These are phyloP conservation scores for Eutypella sp. DNA, from an alignment of 2,329 filamentous ascomycete genomes.

Conservation along the genomic window DNA sequence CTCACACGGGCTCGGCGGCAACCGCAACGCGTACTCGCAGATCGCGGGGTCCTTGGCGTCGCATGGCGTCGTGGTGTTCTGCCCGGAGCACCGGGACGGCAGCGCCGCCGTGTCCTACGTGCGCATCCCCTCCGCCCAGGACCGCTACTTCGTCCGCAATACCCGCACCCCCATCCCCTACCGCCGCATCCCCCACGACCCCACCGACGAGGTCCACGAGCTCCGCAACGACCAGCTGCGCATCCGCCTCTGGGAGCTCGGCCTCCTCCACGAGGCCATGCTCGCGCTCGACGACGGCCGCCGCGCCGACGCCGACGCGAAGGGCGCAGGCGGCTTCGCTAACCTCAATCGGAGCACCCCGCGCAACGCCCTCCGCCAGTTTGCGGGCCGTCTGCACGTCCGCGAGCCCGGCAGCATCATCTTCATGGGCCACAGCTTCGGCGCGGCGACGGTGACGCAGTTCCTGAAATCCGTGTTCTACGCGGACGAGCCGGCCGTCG, in stretches of 20 bases:
- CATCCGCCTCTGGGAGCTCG: slow-evolving; percentile 75
- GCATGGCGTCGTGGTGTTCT: slow-evolving; percentile 75
- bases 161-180: slow-evolving; percentile 40
- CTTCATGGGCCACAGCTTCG: slow-evolving; percentile 79
- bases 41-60: slow-evolving; percentile 73
- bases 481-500: slow-evolving; percentile 41
- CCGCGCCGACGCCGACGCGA: slow-evolving; percentile 7
- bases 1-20: slow-evolving; percentile 79
- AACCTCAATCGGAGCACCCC: slow-evolving; percentile 50
- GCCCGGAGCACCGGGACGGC: slow-evolving; percentile 78
- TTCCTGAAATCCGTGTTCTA: slow-evolving; percentile 78
- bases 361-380: slow-evolving; percentile 54
- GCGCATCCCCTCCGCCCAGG: slow-evolving; percentile 51
- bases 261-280: slow-evolving; percentile 63
- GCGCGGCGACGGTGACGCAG: slow-evolving; percentile 68
- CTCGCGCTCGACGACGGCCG: slow-evolving; percentile 60
- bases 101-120: slow-evolving; percentile 72
- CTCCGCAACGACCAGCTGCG: slow-evolving; percentile 66
- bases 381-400: slow-evolving; percentile 60
- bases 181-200: slow-evolving; percentile 54
- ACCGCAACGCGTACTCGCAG: slow-evolving; percentile 80
- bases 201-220: slow-evolving; percentile 60
- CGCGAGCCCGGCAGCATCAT: slow-evolving; percentile 67
- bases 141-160: slow-evolving; percentile 30
- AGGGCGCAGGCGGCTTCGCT: too few relatives aligned